These are phyloP conservation scores for Micractinium conductrix DNA, from an alignment of 139 green algal species.

Conservation along the genomic window DNA sequence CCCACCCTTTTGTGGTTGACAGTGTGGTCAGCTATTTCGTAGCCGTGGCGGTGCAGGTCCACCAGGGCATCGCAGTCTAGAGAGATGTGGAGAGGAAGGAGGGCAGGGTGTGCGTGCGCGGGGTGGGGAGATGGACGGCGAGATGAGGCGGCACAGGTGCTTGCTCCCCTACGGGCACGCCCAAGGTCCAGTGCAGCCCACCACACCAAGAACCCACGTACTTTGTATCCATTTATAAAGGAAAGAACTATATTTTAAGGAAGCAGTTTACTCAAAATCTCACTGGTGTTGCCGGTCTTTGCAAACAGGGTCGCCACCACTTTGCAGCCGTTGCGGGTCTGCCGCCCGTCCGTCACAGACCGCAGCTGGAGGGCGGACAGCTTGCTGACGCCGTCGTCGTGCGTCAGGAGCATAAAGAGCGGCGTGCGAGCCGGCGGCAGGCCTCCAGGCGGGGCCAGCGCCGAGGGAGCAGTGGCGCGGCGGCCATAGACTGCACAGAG, in stretches of 20 bases:
- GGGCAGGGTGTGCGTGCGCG: neutral
- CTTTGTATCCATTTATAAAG: too few relatives aligned
- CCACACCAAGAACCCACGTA: too few relatives aligned
- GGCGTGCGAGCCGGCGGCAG: neutral
- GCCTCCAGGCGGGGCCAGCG: neutral
- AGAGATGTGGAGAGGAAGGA: too few relatives aligned
- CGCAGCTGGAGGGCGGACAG: neutral
- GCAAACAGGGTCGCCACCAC: constrained; percentile 12
- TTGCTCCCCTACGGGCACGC: too few relatives aligned
- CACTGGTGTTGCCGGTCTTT: neutral
- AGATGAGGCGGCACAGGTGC: too few relatives aligned
- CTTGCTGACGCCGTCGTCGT: neutral
- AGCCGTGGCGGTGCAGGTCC: neutral
- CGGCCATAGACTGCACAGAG: too few relatives aligned
- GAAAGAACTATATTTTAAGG: too few relatives aligned
- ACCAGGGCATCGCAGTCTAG: neutral
- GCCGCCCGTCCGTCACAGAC: neutral
- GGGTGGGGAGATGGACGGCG: too few relatives aligned
- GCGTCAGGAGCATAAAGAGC: constrained; percentile 14
- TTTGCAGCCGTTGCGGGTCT: neutral
- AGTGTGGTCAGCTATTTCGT: constrained; percentile 13
- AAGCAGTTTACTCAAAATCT: neutral
- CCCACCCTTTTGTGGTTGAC: constrained; percentile 22
- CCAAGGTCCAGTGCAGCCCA: too few relatives aligned
- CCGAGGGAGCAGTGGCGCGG: too few relatives aligned